Evolutionary conservation across 495 filamentous ascomycete species (phyloP).

Genomic region (Aspergillus campestris): DNA sequence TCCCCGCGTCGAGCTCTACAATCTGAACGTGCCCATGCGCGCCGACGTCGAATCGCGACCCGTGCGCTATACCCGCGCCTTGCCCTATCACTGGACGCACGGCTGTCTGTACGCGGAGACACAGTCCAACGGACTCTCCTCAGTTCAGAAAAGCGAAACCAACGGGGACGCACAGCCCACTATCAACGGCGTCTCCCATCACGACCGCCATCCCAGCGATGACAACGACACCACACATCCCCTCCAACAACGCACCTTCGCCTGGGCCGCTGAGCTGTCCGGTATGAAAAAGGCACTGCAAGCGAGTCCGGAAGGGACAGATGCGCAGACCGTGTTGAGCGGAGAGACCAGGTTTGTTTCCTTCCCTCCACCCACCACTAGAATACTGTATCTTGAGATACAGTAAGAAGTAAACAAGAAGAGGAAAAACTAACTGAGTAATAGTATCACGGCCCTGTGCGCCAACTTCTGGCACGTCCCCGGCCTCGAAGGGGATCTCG

Average conservation of each 20-base stretch:
- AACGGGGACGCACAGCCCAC: constrained; percentile 10
- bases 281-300: constrained; percentile 41
- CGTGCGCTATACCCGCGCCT: constrained; percentile 64
- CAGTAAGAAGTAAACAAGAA: too few relatives aligned
- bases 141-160: background rate
- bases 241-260: constrained; percentile 27
- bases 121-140: too few relatives aligned
- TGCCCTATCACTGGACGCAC: constrained; percentile 81
- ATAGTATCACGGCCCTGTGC: constrained; percentile 77
- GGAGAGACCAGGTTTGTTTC: constrained; percentile 42
- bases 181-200: too few relatives aligned
- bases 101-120: constrained; percentile 72
- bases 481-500: constrained; percentile 59
- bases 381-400: too few relatives aligned
- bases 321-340: constrained; percentile 87
- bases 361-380: background rate
- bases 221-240: too few relatives aligned
- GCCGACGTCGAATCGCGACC: constrained; percentile 50
- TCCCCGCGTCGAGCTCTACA: constrained; percentile 71
- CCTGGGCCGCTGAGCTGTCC: constrained; percentile 35
- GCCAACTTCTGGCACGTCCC: constrained; percentile 87
- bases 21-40: constrained; percentile 75
- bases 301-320: constrained; percentile 62
- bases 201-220: too few relatives aligned
- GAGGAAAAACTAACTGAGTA: constrained; percentile 29